Evolutionary conservation across 257 asterid species (phyloP).

Genomic region (Solanum dulcamara): DNA sequence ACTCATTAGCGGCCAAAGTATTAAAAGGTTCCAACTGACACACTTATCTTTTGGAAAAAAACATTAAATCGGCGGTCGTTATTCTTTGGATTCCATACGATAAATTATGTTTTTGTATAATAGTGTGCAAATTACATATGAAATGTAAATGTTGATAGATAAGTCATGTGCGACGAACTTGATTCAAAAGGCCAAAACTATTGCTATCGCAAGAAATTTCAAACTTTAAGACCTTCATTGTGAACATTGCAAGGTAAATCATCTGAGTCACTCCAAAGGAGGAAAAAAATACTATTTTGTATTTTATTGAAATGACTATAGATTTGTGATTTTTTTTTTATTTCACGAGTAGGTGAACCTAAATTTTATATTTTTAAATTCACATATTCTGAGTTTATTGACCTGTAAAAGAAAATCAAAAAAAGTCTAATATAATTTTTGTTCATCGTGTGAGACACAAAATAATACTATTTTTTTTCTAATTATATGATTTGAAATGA

Average conservation of each 20-base stretch:
- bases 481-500: too few relatives aligned
- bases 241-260: too few relatives aligned
- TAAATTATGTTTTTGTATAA: fast-evolving
- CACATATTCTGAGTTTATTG: neutral
- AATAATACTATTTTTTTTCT: too few relatives aligned
- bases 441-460: too few relatives aligned
- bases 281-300: too few relatives aligned
- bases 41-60: neutral
- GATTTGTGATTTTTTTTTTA: neutral
- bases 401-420: neutral
- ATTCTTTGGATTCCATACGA: neutral
- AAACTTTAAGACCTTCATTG: neutral
- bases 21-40: neutral
- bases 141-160: neutral
- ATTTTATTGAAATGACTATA: neutral
- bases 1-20: neutral
- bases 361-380: neutral
- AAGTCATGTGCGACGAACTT: neutral
- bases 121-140: neutral
- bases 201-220: fast-evolving
- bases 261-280: too few relatives aligned
- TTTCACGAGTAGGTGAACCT: fast-evolving
- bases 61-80: fast-evolving
- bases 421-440: fast-evolving
- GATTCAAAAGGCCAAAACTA: neutral